These are phyloP conservation scores for Aspergillus hortae DNA, from an alignment of 2,329 filamentous ascomycete species.

Conservation along the genomic window DNA sequence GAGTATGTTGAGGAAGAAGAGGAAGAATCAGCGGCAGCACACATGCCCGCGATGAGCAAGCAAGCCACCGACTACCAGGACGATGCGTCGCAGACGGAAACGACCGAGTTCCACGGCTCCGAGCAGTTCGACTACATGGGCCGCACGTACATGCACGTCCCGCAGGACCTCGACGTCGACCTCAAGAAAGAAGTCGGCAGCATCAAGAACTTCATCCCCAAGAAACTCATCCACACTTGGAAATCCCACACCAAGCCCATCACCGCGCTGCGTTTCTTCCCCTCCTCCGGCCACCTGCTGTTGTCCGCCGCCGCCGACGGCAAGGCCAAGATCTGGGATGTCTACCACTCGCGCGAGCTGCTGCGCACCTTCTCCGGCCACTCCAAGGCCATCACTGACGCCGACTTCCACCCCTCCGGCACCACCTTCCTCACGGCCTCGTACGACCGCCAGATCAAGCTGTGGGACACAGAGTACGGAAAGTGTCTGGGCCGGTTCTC, in stretches of 20 bases:
- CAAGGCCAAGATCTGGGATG: slow-evolving; percentile 91
- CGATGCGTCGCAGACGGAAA: slow-evolving; percentile 67
- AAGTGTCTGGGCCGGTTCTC: slow-evolving; percentile 83
- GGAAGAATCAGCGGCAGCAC: slow-evolving; percentile 50
- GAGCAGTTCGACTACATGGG: slow-evolving; percentile 90
- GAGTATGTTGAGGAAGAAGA: slow-evolving; percentile 71
- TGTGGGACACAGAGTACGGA: slow-evolving; percentile 97
- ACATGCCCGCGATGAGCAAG: slow-evolving; percentile 49
- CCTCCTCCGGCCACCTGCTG: slow-evolving; percentile 78
- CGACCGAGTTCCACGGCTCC: slow-evolving; percentile 79
- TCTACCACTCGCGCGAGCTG: slow-evolving; percentile 84
- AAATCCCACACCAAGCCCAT: slow-evolving; percentile 81
- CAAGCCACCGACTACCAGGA: slow-evolving; percentile 49
- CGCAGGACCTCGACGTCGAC: slow-evolving; percentile 83
- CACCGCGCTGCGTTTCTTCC: slow-evolving; percentile 87
- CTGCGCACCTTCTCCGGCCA: slow-evolving; percentile 90
- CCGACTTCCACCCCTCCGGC: slow-evolving; percentile 79
- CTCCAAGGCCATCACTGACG: slow-evolving; percentile 82
- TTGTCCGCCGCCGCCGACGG: slow-evolving; percentile 86
- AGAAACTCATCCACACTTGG: slow-evolving; percentile 90
- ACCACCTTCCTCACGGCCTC: slow-evolving; percentile 85
- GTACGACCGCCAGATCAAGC: slow-evolving; percentile 93
- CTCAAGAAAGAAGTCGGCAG: slow-evolving; percentile 76
- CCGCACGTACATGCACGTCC: slow-evolving; percentile 95
- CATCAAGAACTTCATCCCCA: slow-evolving; percentile 86